Conservation (phyloP, 2,329 filamentous ascomycete genomes). For the Bipolaris gigantea region DNA sequence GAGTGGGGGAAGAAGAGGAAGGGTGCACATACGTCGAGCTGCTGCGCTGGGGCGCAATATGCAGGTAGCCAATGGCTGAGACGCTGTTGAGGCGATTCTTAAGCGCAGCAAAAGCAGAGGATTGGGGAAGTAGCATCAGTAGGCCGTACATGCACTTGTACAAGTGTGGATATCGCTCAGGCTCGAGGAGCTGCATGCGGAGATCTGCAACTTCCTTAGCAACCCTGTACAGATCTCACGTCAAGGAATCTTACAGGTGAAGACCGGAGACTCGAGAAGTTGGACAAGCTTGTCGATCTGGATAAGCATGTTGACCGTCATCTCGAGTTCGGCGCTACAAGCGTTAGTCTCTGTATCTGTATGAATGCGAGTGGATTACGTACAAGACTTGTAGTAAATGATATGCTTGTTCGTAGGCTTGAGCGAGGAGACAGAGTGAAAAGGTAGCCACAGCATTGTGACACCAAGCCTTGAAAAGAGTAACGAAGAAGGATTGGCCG, state of each 20-base stretch:
- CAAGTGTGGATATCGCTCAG: constrained; percentile 89
- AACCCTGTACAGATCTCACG: constrained; percentile 12
- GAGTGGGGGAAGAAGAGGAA: constrained; percentile 37
- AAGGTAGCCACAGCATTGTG: constrained; percentile 98
- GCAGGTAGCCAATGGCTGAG: constrained; percentile 92
- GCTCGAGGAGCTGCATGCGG: constrained; percentile 89
- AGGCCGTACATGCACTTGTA: constrained; percentile 98
- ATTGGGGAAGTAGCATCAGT: constrained; percentile 97
- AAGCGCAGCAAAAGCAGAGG: constrained; percentile 91
- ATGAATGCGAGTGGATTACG: constrained; percentile 32
- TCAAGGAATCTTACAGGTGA: constrained; percentile 71
- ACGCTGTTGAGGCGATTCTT: constrained; percentile 98
- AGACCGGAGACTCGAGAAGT: constrained; percentile 93
- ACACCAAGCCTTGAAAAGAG: constrained; percentile 95
- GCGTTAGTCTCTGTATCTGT: constrained; percentile 24
- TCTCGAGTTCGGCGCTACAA: constrained; percentile 87
- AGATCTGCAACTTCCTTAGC: constrained; percentile 64
- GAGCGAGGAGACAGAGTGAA: constrained; percentile 89
- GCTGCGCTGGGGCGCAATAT: constrained; percentile 70
- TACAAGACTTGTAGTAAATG: constrained; percentile 94
- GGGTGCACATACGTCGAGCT: constrained; percentile 65
- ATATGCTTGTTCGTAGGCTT: constrained; percentile 97
- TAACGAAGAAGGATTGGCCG: constrained; percentile 92
- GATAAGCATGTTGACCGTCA: constrained; percentile 98
- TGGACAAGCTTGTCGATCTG: constrained; percentile 99